Conservation (phyloP, 495 filamentous ascomycete species). For the Trichocladium antarcticum region DNA sequence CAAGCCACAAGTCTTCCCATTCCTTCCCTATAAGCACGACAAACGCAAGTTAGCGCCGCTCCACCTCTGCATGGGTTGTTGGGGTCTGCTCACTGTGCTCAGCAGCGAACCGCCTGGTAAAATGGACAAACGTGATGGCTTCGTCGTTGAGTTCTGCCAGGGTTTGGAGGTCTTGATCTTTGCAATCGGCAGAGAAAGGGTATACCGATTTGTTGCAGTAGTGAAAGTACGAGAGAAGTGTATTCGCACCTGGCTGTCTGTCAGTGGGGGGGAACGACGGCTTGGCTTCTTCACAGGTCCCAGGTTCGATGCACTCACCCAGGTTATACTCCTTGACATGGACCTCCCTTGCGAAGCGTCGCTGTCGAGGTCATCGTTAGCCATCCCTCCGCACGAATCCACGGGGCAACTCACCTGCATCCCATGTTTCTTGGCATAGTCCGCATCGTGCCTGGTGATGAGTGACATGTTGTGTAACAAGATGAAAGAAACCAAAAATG, state of each 20-base stretch:
- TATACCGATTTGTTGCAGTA: conserved; percentile 47
- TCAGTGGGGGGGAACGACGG: not conserved
- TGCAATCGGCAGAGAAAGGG: conserved; percentile 40
- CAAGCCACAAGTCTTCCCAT: conserved; percentile 31
- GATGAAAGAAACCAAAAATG: conserved; percentile 48
- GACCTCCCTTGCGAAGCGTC: conserved; percentile 39
- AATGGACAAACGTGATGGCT: conserved; percentile 30
- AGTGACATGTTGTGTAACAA: conserved; percentile 48
- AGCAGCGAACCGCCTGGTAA: conserved; percentile 27
- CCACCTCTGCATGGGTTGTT: not conserved
- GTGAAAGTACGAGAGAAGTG: conserved; percentile 48
- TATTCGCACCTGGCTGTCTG: conserved; percentile 39
- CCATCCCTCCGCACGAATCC: not conserved
- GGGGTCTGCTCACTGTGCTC: conserved; percentile 32
- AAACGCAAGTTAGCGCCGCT: too few relatives aligned
- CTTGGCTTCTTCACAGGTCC: not conserved
- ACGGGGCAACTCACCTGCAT: conserved; percentile 32
- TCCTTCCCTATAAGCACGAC: conserved; percentile 28
- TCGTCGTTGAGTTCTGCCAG: conserved; percentile 36
- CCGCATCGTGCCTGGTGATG: conserved; percentile 45
- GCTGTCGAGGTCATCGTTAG: conserved; percentile 21
- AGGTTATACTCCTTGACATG: conserved; percentile 42
- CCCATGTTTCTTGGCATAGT: conserved; percentile 44
- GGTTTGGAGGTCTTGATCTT: conserved; percentile 36
- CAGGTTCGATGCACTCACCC: conserved; percentile 25